Percentiles rank a stretch among this genome's conserved stretches.
phyloP scores from a whole-genome alignment of 441 rosid genomes.

The Bruguiera hainesii region DNA sequence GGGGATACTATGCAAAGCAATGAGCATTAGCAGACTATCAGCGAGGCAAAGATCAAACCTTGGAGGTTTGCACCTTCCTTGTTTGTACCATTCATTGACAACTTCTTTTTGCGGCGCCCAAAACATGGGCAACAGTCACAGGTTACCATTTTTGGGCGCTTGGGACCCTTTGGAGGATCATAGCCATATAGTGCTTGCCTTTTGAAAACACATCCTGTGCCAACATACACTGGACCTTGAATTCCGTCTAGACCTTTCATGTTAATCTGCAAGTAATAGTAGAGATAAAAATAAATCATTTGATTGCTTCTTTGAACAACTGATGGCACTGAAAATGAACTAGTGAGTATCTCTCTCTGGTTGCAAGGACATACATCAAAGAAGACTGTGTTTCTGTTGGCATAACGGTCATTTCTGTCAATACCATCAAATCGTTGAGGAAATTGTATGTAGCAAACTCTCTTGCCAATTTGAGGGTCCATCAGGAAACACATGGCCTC shows the following conservation, averaged over 20 bases:
- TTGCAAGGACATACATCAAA: constrained; percentile 53
- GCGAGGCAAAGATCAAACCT: constrained; percentile 36
- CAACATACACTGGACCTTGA: constrained; percentile 93
- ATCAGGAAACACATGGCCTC: constrained; percentile 96
- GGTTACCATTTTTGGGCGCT: constrained; percentile 89
- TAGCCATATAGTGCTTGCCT: constrained; percentile 95
- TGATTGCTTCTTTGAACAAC: constrained; percentile 10
- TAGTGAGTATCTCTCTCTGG: not conserved
- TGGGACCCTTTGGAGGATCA: constrained; percentile 54
- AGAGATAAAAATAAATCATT: constrained; percentile 1
- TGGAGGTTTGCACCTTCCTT: constrained; percentile 48
- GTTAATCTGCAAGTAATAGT: constrained; percentile 66
- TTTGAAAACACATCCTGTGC: constrained; percentile 84
- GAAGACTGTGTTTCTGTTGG: constrained; percentile 85
- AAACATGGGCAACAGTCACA: constrained; percentile 97
- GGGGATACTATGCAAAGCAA: constrained; percentile 39
- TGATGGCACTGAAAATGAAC: not conserved
- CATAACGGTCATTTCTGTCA: constrained; percentile 77
- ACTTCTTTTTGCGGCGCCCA: constrained; percentile 68
- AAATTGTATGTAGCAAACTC: constrained; percentile 80
- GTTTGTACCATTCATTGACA: constrained; percentile 41
- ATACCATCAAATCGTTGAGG: constrained; percentile 93
- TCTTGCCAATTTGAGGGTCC: constrained; percentile 84
- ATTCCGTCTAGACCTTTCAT: constrained; percentile 97
- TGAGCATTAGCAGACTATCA: not conserved